Evolutionary conservation across 345 rosid species (phyloP), one percentile per base, ranked within the genome.

Genomic region (Rubroshorea leprosula): DNA sequence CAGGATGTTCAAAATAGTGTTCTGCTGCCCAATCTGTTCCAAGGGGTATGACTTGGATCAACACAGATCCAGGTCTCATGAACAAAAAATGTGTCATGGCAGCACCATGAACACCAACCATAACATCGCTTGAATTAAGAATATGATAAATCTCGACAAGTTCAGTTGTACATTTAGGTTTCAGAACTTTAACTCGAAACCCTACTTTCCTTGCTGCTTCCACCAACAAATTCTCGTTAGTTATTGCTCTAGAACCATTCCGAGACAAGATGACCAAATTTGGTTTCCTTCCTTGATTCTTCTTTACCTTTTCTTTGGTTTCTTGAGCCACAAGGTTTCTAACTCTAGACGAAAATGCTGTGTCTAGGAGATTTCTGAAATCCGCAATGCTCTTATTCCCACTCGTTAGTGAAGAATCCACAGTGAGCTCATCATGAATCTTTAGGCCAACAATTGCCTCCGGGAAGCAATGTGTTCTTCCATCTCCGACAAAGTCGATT

Each of bases 401-500:
- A 11, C 51, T 23, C 80, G 78, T 74, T 63, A 76, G 10, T 0
- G 76, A 72, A 38, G 84, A 64, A 58, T 86, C 71, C 53, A 89
- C 76, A 0, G 89, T 75, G 41, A 89, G 80, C 68, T 89, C 95
- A 45, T 82, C 83, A 44, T 86, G 89, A 70, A 86, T 89, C 65
- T 72, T 76, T n/a, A 89, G 70, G 23, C 97, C 97, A 45, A 86
- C 80, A 2, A 73, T 79, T 38, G 80, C 95, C 66, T 86, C 89
- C 0, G 89, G 70, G 62, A 89, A 89, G 86, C 97, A 86, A 73
- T 86, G 91, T 0, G 76, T 80, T 67, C 87, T 76, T 47, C 78
- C 64, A 61, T 89, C 97, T 41, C 84, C 74, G 2, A 20, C 68
- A 55, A 74, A 86, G 70, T 89, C 86, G 2, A 89, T 66, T 0